phyloP scores from a whole-genome alignment of 2,329 filamentous ascomycete genomes.

The Ophiostoma sp. region DNA sequence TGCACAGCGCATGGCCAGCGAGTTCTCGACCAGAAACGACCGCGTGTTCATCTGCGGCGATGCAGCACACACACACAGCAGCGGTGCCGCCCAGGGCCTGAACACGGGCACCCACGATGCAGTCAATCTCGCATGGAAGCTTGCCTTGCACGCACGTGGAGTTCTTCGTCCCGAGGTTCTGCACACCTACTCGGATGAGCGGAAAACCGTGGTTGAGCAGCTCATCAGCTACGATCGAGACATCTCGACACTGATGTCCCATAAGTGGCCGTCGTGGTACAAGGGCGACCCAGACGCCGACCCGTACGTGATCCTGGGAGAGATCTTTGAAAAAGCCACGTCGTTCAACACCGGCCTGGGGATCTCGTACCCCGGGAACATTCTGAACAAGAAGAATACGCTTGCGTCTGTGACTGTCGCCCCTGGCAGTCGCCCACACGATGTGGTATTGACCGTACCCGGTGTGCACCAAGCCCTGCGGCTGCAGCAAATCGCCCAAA shows the following conservation, averaged over 20 bases:
- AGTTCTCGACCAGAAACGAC: constrained; percentile 52
- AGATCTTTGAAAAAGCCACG: constrained; percentile 53
- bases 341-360: constrained; percentile 58
- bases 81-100: constrained; percentile 58
- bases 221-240: constrained; percentile 39
- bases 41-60: constrained; percentile 45
- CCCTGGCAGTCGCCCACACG: constrained; percentile 42
- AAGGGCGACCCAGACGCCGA: constrained; percentile 38
- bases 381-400: constrained; percentile 22
- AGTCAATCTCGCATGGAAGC: constrained; percentile 46
- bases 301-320: constrained; percentile 44
- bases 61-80: constrained; percentile 51
- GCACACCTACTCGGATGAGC: constrained; percentile 39
- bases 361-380: constrained; percentile 43
- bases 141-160: constrained; percentile 32
- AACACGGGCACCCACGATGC: constrained; percentile 54
- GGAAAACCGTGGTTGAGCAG: constrained; percentile 35
- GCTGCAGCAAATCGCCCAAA: constrained; percentile 42
- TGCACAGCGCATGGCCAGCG: constrained; percentile 53
- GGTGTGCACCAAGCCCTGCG: constrained; percentile 41
- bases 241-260: constrained; percentile 35
- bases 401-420: constrained; percentile 25
- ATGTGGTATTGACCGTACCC: constrained; percentile 41
- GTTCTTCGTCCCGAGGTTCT: constrained; percentile 26
- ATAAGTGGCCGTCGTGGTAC: constrained; percentile 37